phyloP scores from a whole-genome alignment of 2,329 filamentous ascomycete genomes.

The Colletotrichum sp. region DNA sequence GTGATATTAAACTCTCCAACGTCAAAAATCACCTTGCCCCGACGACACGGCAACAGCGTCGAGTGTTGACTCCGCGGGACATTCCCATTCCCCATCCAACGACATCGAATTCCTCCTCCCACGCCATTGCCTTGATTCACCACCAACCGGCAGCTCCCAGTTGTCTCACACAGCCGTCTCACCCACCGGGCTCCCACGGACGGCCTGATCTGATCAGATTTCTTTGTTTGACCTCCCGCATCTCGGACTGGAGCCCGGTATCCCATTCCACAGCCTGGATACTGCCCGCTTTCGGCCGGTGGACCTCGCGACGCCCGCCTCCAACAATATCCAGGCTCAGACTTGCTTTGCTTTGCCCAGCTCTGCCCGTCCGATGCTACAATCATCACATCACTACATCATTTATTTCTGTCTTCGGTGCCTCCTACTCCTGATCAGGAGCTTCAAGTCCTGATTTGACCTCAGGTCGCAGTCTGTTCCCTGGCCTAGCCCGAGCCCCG shows the following conservation, averaged over 20 bases:
- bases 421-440: neutral
- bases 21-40: neutral
- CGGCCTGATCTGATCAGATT: neutral
- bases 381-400: constrained; percentile 10
- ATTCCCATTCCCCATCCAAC: neutral
- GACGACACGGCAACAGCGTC: neutral
- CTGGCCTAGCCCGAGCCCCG: neutral
- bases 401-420: constrained; percentile 1
- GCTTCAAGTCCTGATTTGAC: neutral
- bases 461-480: neutral
- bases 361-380: neutral
- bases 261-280: neutral
- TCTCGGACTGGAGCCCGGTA: neutral
- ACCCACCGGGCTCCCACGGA: neutral
- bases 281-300: constrained; percentile 9
- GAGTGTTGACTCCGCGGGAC: neutral
- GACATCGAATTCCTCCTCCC: neutral
- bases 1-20: neutral
- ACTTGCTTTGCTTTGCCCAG: neutral
- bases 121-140: neutral
- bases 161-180: neutral
- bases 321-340: neutral
- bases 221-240: neutral
- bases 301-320: neutral
- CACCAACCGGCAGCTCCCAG: neutral